Evolutionary conservation across 345 rosid genomes (phyloP).

Genomic region (Linum usitatissimum): DNA sequence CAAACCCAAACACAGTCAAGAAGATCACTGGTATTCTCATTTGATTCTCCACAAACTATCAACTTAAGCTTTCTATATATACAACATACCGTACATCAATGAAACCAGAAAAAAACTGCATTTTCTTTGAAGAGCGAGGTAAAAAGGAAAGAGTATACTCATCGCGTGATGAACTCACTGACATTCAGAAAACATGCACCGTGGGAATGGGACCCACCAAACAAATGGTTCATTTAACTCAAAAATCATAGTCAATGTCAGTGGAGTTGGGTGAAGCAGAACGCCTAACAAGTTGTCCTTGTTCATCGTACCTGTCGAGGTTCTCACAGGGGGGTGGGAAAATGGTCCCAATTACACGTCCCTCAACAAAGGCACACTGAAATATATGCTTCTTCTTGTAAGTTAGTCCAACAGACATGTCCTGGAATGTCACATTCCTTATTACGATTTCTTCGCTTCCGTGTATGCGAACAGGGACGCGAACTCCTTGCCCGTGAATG

Average conservation of each 20-base stretch:
- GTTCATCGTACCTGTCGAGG: constrained; percentile 79
- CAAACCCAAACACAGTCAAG: too few species aligned
- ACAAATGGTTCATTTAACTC: constrained; percentile 7
- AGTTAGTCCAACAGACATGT: constrained; percentile 81
- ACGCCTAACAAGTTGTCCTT: constrained; percentile 44
- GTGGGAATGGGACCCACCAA: neutral
- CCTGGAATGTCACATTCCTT: constrained; percentile 64
- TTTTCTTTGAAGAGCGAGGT: too few species aligned
- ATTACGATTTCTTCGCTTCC: constrained; percentile 84
- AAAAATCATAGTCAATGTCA: constrained; percentile 78
- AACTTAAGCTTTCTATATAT: constrained; percentile 15
- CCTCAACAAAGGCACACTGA: constrained; percentile 81
- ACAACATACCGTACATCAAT: constrained; percentile 9
- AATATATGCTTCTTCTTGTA: constrained; percentile 91
- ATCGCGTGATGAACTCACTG: neutral
- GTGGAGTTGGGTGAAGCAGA: constrained; percentile 62
- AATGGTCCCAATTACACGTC: constrained; percentile 75
- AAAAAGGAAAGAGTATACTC: constrained; percentile 1
- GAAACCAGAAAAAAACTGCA: neutral
- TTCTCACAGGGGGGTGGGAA: constrained; percentile 89
- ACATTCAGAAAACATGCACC: constrained; percentile 5
- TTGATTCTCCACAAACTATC: neutral
- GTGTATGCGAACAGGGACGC: constrained; percentile 89
- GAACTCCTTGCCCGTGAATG: constrained; percentile 81
- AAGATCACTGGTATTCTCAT: neutral